Percentiles rank a stretch among this genome's conserved stretches.
Conservation (phyloP, 768 basidiomycete species). For the Agaricus subrufescens region DNA sequence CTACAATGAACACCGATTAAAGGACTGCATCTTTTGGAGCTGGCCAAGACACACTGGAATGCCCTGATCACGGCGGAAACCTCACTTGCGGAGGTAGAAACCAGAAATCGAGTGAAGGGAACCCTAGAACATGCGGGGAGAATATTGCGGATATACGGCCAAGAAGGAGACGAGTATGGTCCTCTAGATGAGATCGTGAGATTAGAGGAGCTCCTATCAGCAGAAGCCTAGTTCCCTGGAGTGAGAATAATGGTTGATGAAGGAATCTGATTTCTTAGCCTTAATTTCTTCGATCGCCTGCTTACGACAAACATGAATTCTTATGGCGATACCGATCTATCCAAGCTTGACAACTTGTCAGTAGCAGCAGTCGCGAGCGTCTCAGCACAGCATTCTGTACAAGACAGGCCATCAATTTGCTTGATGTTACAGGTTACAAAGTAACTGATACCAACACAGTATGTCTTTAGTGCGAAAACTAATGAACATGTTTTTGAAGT, state of each 20-base stretch:
- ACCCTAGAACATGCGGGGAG: conserved; percentile 37
- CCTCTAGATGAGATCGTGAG: conserved; percentile 49
- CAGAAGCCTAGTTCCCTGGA: conserved; percentile 2
- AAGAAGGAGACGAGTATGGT: conserved; percentile 61
- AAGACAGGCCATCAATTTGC: no score
- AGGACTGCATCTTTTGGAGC: conserved; percentile 76
- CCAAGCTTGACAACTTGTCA: background rate
- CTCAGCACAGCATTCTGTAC: no score
- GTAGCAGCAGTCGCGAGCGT: background rate
- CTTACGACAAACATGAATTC: no score
- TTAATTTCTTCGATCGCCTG: background rate
- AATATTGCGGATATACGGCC: conserved; percentile 45
- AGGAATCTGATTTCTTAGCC: background rate
- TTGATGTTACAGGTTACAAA: no score
- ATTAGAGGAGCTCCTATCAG: conserved; percentile 35
- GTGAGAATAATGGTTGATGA: no score
- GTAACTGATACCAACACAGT: no score
- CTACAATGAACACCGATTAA: background rate
- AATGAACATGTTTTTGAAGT: no score
- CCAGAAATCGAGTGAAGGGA: conserved; percentile 22
- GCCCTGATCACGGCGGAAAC: conserved; percentile 32
- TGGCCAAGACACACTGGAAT: conserved; percentile 80
- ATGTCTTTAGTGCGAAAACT: no score
- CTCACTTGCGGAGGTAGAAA: conserved; percentile 14
- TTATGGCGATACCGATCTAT: no score